These are phyloP conservation scores for Santalum album DNA, from an alignment of 164 flowering plant species.

Conservation along the genomic window DNA sequence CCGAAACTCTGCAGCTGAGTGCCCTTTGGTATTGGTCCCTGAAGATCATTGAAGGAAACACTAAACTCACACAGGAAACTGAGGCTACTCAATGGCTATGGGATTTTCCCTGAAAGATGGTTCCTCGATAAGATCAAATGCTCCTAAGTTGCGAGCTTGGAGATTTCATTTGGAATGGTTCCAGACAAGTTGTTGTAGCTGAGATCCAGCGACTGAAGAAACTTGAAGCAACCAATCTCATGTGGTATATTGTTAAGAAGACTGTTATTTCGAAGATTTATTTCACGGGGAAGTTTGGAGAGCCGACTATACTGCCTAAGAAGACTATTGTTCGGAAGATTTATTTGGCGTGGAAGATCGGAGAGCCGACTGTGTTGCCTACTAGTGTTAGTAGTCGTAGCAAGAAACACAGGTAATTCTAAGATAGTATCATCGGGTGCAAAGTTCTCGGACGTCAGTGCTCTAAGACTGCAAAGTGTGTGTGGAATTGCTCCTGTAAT, in stretches of 20 bases:
- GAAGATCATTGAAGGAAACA: conserved; percentile 9
- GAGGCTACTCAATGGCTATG: conserved; percentile 8
- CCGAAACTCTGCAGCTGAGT: conserved; percentile 23
- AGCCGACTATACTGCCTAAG: too few relatives aligned
- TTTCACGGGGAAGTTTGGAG: not conserved
- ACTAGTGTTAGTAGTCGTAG: too few relatives aligned
- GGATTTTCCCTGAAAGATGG: conserved; percentile 20
- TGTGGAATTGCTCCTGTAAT: too few relatives aligned
- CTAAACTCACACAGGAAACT: not conserved
- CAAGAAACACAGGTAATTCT: too few relatives aligned
- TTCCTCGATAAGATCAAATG: conserved; percentile 20
- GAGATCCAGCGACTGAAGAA: conserved; percentile 9
- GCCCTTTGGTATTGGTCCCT: conserved; percentile 23
- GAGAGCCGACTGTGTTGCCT: too few relatives aligned
- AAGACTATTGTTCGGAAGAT: too few relatives aligned
- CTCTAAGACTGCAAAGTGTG: too few relatives aligned
- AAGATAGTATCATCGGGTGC: too few relatives aligned
- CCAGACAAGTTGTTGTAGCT: conserved; percentile 20
- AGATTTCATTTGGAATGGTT: conserved; percentile 12
- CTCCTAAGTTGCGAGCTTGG: not conserved
- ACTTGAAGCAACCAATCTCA: not conserved
- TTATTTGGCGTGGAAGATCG: too few relatives aligned
- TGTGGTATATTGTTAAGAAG: not conserved
- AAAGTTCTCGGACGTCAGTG: too few relatives aligned
- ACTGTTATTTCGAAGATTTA: not conserved